These are phyloP conservation scores for Cadophora sp. DNA, from an alignment of 2,329 filamentous ascomycete species.

Conservation along the genomic window DNA sequence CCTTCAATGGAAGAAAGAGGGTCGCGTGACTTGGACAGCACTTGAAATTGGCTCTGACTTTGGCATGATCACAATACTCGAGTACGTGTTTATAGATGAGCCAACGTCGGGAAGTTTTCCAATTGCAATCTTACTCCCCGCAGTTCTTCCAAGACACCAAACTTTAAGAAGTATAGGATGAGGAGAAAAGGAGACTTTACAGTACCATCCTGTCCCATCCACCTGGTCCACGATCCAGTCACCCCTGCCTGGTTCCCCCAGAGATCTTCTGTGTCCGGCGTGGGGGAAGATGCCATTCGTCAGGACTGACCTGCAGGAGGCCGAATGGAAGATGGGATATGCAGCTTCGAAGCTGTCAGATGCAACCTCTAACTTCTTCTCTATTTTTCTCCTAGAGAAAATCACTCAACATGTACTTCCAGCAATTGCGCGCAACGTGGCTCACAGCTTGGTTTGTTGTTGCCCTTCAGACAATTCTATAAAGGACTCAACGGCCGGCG, in stretches of 20 bases:
- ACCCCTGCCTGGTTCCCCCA: neutral
- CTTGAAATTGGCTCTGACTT: neutral
- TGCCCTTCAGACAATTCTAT: too few relatives aligned
- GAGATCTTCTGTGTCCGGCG: neutral
- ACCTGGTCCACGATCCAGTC: neutral
- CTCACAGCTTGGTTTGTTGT: too few relatives aligned
- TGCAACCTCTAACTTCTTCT: neutral
- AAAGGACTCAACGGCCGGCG: too few relatives aligned
- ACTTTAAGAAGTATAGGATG: neutral
- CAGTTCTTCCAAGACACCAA: neutral
- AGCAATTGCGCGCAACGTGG: neutral
- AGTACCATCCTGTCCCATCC: neutral
- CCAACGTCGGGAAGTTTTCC: neutral
- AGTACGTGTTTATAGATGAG: neutral
- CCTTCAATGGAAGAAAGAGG: neutral
- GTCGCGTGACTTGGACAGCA: neutral
- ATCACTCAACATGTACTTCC: neutral
- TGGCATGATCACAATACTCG: neutral
- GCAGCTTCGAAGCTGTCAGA: slow-evolving; percentile 7
- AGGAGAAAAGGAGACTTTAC: neutral
- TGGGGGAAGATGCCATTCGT: slow-evolving; percentile 1
- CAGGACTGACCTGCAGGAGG: slow-evolving; percentile 8
- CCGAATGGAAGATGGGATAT: slow-evolving; percentile 8
- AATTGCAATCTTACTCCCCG: neutral
- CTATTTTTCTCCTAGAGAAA: neutral